These are phyloP conservation scores for Phytophthora europaea DNA, from an alignment of 352 stramenopile species.

Conservation along the genomic window DNA sequence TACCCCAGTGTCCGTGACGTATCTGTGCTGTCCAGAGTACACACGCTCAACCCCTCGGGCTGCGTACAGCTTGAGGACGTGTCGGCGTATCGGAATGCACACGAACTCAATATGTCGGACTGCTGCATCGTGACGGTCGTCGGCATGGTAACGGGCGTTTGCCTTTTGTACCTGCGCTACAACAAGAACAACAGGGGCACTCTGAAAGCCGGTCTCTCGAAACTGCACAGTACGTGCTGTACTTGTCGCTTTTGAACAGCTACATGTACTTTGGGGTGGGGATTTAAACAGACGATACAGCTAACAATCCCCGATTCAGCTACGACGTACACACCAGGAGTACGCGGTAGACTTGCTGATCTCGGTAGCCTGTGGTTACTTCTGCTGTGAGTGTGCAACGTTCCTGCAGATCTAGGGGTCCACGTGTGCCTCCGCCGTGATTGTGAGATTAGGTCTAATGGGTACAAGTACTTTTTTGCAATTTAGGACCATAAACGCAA, in stretches of 20 bases:
- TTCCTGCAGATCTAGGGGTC: no score
- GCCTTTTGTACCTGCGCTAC: conserved; percentile 71
- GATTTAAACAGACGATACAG: not conserved
- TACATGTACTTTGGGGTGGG: no score
- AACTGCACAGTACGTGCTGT: conserved; percentile 26
- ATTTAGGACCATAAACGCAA: no score
- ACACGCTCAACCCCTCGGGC: conserved; percentile 72
- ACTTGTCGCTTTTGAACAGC: no score
- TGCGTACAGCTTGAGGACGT: conserved; percentile 62
- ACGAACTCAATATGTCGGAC: conserved; percentile 73
- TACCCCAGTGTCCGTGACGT: conserved; percentile 61
- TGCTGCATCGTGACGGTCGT: conserved; percentile 60
- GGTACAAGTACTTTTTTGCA: no score
- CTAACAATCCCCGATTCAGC: conserved; percentile 42
- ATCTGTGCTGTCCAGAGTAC: conserved; percentile 45
- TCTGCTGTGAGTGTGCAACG: no score
- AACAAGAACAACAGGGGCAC: conserved; percentile 43
- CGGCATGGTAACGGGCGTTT: conserved; percentile 62
- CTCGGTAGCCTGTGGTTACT: no score
- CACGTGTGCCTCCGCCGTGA: no score
- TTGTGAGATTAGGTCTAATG: no score
- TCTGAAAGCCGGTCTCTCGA: conserved; percentile 32
- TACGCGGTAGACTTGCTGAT: no score
- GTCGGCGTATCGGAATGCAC: conserved; percentile 47
- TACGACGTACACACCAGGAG: conserved; percentile 30